Conservation (phyloP, 192 early-diverging fungal genomes). For the Geranomyces michiganensis region DNA sequence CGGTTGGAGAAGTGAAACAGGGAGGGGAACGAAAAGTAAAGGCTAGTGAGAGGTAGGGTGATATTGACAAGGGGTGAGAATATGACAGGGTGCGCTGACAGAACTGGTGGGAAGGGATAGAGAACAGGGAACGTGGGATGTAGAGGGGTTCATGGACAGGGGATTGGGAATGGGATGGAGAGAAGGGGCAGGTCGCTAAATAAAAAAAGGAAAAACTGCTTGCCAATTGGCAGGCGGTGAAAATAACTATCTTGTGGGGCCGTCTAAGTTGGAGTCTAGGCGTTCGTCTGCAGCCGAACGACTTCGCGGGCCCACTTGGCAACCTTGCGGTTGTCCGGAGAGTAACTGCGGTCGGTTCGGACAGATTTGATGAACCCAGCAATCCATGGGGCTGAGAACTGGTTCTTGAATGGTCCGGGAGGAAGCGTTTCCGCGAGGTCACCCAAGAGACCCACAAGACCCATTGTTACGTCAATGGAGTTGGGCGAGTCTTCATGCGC, state of each 20-base stretch:
- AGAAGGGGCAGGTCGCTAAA: too few species aligned
- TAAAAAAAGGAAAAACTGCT: background rate
- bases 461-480: conserved; percentile 67
- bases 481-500: conserved; percentile 61
- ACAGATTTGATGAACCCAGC: conserved; percentile 74
- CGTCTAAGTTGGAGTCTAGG: conserved; percentile 4
- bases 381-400: conserved; percentile 78
- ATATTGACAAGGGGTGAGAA: background rate
- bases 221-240: background rate
- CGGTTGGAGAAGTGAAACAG: background rate
- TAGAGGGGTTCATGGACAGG: too few species aligned
- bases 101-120: background rate
- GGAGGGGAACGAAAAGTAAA: background rate
- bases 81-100: background rate
- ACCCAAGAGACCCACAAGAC: conserved; percentile 76
- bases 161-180: too few species aligned
- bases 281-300: conserved; percentile 40
- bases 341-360: conserved; percentile 58
- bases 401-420: conserved; percentile 67
- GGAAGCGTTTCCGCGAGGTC: conserved; percentile 92
- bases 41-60: background rate
- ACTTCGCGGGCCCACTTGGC: conserved; percentile 57
- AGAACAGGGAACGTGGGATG: too few species aligned
- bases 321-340: conserved; percentile 63
- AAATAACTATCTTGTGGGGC: background rate